These are phyloP conservation scores for Fraxinus latifolia DNA, from an alignment of 305 asterid genomes.

Conservation along the genomic window DNA sequence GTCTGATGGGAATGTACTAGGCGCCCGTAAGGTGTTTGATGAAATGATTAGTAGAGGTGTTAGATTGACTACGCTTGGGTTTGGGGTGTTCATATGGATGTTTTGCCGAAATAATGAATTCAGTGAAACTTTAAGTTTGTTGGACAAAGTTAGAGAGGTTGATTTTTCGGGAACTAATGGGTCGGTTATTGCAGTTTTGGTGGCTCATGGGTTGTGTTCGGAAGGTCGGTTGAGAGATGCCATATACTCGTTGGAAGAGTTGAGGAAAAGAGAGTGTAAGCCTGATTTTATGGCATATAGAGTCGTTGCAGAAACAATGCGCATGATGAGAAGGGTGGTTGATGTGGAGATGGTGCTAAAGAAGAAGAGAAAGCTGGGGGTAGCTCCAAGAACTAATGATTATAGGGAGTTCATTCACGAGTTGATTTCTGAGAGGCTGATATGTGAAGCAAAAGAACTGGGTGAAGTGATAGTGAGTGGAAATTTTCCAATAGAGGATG, in stretches of 20 bases:
- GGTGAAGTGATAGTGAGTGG: constrained; percentile 76
- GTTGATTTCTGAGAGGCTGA: constrained; percentile 59
- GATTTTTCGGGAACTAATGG: constrained; percentile 56
- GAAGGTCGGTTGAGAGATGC: constrained; percentile 47
- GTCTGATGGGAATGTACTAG: constrained; percentile 46
- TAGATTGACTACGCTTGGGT: constrained; percentile 60
- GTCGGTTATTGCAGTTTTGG: constrained; percentile 58
- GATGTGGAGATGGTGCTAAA: constrained; percentile 62
- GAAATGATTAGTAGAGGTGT: constrained; percentile 59
- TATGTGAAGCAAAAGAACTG: constrained; percentile 62
- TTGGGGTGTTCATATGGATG: constrained; percentile 77
- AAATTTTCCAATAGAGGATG: constrained; percentile 68
- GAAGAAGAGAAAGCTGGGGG: constrained; percentile 87
- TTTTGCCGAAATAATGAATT: constrained; percentile 48
- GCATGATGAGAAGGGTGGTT: constrained; percentile 48
- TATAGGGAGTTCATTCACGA: constrained; percentile 55
- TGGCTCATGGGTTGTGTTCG: constrained; percentile 62
- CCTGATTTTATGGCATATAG: constrained; percentile 94
- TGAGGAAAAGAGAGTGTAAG: constrained; percentile 69
- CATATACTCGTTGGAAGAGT: constrained; percentile 52
- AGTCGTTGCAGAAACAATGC: constrained; percentile 62
- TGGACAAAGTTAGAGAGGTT: constrained; percentile 50
- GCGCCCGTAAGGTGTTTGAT: constrained; percentile 59
- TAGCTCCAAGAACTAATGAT: constrained; percentile 68
- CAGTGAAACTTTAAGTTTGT: constrained; percentile 38